These are phyloP conservation scores for Dioscorea dumetorum DNA, from an alignment of 106 monocot genomes.

Conservation along the genomic window DNA sequence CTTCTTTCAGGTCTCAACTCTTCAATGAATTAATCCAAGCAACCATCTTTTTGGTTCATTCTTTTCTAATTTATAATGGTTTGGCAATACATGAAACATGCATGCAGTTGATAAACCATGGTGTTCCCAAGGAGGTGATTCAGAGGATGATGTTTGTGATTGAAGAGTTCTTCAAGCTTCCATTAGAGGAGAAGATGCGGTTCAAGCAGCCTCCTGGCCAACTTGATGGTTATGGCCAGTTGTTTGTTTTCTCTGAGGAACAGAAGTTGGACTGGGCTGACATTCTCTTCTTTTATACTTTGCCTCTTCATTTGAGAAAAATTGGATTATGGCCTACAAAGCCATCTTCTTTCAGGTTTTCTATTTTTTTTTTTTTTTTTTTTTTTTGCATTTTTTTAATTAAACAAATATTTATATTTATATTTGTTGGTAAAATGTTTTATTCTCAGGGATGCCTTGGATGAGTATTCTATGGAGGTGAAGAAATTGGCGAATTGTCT, in stretches of 20 bases:
- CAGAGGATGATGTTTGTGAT: background rate
- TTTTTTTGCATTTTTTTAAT: too few relatives aligned
- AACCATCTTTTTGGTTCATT: too few relatives aligned
- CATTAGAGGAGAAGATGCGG: background rate
- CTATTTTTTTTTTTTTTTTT: too few relatives aligned
- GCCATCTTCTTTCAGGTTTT: background rate
- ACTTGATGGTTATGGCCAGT: conserved; percentile 7
- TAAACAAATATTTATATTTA: too few relatives aligned
- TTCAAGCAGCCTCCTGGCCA: background rate
- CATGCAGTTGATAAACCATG: conserved; percentile 6
- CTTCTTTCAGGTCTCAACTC: conserved; percentile 12
- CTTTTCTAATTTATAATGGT: background rate
- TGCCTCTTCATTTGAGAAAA: background rate
- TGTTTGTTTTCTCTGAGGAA: conserved; percentile 5
- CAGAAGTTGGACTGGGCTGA: conserved; percentile 4
- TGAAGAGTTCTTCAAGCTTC: conserved; percentile 2
- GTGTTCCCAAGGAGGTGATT: conserved; percentile 3
- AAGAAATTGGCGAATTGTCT: background rate
- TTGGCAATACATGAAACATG: background rate
- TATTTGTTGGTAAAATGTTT: too few relatives aligned
- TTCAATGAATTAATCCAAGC: too few relatives aligned
- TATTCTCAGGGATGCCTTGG: background rate
- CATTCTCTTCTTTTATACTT: background rate
- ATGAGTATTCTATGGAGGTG: background rate
- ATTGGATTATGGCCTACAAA: conserved; percentile 6